Conservation (phyloP, 345 rosid genomes). For the Capsella bursapastoris region DNA sequence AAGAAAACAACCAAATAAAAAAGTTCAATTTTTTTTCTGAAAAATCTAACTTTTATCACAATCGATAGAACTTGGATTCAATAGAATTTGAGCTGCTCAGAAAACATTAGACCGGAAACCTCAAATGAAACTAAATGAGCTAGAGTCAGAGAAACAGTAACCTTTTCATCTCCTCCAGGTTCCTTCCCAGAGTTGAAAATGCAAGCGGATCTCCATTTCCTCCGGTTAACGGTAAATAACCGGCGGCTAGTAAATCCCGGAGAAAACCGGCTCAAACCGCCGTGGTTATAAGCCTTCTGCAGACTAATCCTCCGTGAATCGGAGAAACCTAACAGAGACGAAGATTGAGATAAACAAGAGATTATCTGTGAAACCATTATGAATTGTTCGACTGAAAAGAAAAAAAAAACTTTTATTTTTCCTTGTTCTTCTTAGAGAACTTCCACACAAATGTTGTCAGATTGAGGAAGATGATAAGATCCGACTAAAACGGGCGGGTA, state of each 20-base stretch:
- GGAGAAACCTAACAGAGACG: slow-evolving; percentile 42
- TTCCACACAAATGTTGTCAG: slow-evolving; percentile 17
- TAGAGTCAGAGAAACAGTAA: not conserved
- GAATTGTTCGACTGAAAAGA: not conserved
- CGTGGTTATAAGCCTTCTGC: not conserved
- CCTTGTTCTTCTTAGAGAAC: not conserved
- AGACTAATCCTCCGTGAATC: slow-evolving; percentile 7
- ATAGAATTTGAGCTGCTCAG: not conserved
- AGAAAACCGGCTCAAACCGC: slow-evolving; percentile 35
- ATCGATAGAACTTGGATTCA: not conserved
- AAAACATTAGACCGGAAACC: slow-evolving; percentile 6
- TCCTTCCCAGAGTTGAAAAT: slow-evolving; percentile 62
- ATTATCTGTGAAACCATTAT: slow-evolving; percentile 52
- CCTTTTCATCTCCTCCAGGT: slow-evolving; percentile 47
- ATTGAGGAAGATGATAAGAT: slow-evolving; percentile 43
- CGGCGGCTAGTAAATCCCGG: slow-evolving; percentile 35
- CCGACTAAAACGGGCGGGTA: slow-evolving; percentile 33
- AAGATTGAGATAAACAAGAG: slow-evolving; percentile 51
- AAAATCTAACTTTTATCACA: not conserved
- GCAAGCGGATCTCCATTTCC: slow-evolving; percentile 42
- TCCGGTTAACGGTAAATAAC: slow-evolving; percentile 29
- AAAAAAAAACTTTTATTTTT: not conserved
- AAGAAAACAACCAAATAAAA: not conserved
- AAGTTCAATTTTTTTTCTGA: not conserved
- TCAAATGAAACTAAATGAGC: slow-evolving; percentile 11